Evolutionary conservation across 768 basidiomycete genomes (phyloP).

Genomic region (Dendrothele bispora): DNA sequence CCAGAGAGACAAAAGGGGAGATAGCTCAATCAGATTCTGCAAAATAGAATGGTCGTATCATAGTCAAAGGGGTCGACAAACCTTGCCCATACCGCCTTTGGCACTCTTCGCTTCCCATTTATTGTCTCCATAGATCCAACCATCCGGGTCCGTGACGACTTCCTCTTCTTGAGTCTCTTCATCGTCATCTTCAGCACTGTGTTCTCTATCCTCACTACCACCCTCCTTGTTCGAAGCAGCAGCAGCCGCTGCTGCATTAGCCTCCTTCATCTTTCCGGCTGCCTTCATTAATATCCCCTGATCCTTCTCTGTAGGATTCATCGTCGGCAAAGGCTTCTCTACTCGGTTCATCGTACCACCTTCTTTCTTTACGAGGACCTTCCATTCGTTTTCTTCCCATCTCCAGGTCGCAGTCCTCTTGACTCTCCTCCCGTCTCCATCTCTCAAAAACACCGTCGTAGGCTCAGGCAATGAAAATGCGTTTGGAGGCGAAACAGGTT

Average conservation of each 20-base stretch:
- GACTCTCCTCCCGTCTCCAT: slow-evolving; percentile 46
- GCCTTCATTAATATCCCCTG: slow-evolving; percentile 52
- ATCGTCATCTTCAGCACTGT: slow-evolving; percentile 28
- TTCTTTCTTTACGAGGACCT: slow-evolving; percentile 65
- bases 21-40: too few species aligned
- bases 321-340: slow-evolving; percentile 58
- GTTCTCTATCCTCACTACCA: slow-evolving; percentile 21
- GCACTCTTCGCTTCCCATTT: slow-evolving; percentile 84
- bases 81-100: slow-evolving; percentile 87
- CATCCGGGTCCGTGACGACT: slow-evolving; percentile 74
- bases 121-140: slow-evolving; percentile 94
- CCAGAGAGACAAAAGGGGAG: slow-evolving; percentile 1
- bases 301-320: slow-evolving; percentile 48
- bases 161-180: slow-evolving; percentile 54
- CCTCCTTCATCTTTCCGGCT: slow-evolving; percentile 48
- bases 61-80: slow-evolving; percentile 22
- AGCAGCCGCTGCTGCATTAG: slow-evolving; percentile 10
- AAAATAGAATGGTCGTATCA: not conserved
- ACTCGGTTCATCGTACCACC: slow-evolving; percentile 51
- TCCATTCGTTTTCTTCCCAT: slow-evolving; percentile 94
- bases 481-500: slow-evolving; percentile 68
- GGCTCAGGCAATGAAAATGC: slow-evolving; percentile 67
- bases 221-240: slow-evolving; percentile 19
- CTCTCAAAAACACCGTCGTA: slow-evolving; percentile 55
- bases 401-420: slow-evolving; percentile 80